Evolutionary conservation across 2,329 filamentous ascomycete species (phyloP), one percentile per base, ranked within the genome.

Genomic region (Ophiostoma tasmaniense): DNA sequence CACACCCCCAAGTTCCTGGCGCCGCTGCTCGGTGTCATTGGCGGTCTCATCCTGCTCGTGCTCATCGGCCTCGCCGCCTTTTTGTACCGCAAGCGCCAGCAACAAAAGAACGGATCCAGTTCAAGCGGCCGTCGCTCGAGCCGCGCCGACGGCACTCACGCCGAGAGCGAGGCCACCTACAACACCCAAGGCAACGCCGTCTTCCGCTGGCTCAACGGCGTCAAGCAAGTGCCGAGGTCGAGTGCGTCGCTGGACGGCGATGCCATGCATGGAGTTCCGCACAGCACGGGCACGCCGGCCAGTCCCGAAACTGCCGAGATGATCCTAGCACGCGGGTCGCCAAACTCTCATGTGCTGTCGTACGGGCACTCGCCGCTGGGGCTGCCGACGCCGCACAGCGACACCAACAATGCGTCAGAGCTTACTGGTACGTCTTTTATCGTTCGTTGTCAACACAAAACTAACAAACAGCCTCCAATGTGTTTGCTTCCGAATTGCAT

Each of bases 11-110:
- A 77, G 5, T 90, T 85, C 81, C 81, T 89, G 1, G 83, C 82
- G 0, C 87, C 88, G 0, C 84, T 90, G 1, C 77, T 90, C 0
- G 87, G 87, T 20, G 85, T 88, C 3, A 82, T 89, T 4, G 79
- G 88, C 1, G 87, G 86, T 2, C 78, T 87, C 1, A 81, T 88
- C 62, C 77, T 87, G 66, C 72, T 89, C 55, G 84, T 83, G 0
- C 81, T 82, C 22, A 71, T 84, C 5, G 77, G 83, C 30, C 80
- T 88, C 17, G 78, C 79, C 6, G 79, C 85, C 59, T 78, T 86
- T 25, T 78, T 89, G 25, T 85, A 82, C 77, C 81, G 84, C 8
- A 81, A 82, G 1, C 80, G 83, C 68, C 80, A 77, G 73, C 73
- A 80, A n/a, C 75, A 83, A 66, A 77, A 59, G 37, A 67, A 62